Conservation (phyloP, 306 rosid species). For the Vachellia pachyceras region DNA sequence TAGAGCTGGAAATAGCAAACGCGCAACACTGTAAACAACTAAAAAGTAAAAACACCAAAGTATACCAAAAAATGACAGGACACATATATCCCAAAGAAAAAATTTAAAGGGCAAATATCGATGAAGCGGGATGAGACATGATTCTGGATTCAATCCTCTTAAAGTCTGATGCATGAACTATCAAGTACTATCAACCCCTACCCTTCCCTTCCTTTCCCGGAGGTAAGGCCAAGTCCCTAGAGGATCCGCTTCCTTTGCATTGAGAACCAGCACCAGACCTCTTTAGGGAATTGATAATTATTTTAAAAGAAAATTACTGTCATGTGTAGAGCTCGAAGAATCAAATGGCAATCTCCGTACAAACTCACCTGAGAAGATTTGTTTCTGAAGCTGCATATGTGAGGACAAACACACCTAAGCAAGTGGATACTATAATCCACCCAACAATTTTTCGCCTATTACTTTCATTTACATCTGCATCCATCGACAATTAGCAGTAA, state of each 20-base stretch:
- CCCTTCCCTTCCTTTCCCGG: too few species aligned
- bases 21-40: slow-evolving; percentile 8
- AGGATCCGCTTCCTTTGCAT: slow-evolving; percentile 17
- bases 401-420: slow-evolving; percentile 75
- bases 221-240: not conserved
- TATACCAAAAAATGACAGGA: slow-evolving; percentile 15
- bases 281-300: slow-evolving; percentile 15
- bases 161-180: too few species aligned
- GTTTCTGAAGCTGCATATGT: slow-evolving; percentile 74
- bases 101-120: too few species aligned
- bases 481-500: slow-evolving; percentile 26
- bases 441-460: slow-evolving; percentile 69
- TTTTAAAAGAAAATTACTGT: slow-evolving; percentile 18
- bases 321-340: slow-evolving; percentile 19
- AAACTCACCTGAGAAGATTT: slow-evolving; percentile 65
- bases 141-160: too few species aligned
- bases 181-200: too few species aligned
- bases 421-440: slow-evolving; percentile 69
- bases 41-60: not conserved
- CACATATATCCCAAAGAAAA: too few species aligned
- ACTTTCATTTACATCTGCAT: slow-evolving; percentile 60
- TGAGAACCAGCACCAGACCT: slow-evolving; percentile 21
- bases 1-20: slow-evolving; percentile 52
- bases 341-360: slow-evolving; percentile 16
- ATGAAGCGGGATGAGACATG: too few species aligned